A percentile compares a stretch with the other conserved stretches of the same genome.
These are phyloP conservation scores for Phaeosphaeria sp. DNA, from an alignment of 2,329 filamentous ascomycete genomes.

Conservation along the genomic window DNA sequence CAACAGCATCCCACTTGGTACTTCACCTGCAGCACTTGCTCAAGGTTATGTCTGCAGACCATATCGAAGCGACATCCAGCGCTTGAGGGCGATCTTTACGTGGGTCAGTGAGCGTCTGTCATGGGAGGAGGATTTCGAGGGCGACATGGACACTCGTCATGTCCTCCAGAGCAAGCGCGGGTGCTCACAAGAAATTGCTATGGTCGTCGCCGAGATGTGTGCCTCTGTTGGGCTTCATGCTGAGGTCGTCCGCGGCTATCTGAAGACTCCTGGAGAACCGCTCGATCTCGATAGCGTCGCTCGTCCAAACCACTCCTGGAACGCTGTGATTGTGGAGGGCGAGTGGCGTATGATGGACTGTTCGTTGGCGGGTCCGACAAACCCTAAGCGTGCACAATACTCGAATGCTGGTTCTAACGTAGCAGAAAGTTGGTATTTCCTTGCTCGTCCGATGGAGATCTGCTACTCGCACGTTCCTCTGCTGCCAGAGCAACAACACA, in stretches of 20 bases:
- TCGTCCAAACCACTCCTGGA: constrained; percentile 98
- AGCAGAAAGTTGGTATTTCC: constrained; percentile 92
- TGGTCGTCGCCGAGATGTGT: constrained; percentile 93
- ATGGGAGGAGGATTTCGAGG: constrained; percentile 95
- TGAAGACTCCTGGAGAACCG: constrained; percentile 84
- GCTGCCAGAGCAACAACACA: constrained; percentile 86
- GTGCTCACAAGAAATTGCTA: constrained; percentile 87
- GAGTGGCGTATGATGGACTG: constrained; percentile 98
- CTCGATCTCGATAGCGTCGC: constrained; percentile 79
- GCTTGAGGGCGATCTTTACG: constrained; percentile 91
- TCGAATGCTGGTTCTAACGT: constrained; percentile 72
- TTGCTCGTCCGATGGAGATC: constrained; percentile 84
- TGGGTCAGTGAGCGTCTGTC: constrained; percentile 95
- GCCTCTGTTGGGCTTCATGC: constrained; percentile 84
- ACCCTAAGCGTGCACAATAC: constrained; percentile 79
- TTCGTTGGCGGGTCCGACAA: constrained; percentile 87
- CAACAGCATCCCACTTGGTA: constrained; percentile 79
- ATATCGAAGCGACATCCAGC: constrained; percentile 91
- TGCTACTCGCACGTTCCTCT: constrained; percentile 97
- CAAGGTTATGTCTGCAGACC: constrained; percentile 93
- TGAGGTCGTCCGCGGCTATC: constrained; percentile 85
- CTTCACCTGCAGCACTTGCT: constrained; percentile 80
- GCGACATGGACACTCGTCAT: constrained; percentile 79
- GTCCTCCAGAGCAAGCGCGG: constrained; percentile 85
- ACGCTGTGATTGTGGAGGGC: constrained; percentile 87